phyloP scores from a whole-genome alignment of 2,329 filamentous ascomycete species.

The Alternaria rosae region DNA sequence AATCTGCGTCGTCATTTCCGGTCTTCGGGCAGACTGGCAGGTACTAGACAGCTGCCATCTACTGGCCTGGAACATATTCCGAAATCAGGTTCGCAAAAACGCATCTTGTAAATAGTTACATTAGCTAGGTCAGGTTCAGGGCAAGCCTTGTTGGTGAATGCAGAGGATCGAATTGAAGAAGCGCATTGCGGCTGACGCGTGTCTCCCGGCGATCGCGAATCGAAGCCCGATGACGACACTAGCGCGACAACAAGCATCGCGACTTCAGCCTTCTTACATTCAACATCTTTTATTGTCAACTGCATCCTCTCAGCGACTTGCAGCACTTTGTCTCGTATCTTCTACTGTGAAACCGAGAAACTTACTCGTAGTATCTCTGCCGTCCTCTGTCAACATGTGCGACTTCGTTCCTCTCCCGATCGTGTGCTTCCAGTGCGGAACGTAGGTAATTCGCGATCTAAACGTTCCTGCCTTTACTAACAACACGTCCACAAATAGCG shows the following conservation, averaged over 20 bases:
- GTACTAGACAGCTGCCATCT: neutral
- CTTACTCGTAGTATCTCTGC: neutral
- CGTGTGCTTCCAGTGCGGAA: slow-evolving; percentile 63
- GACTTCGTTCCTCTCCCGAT: slow-evolving; percentile 58
- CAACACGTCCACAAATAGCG: slow-evolving; percentile 42
- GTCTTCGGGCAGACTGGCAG: neutral
- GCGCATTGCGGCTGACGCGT: slow-evolving; percentile 13
- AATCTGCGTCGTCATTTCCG: neutral
- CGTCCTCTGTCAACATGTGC: slow-evolving; percentile 18
- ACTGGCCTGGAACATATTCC: neutral
- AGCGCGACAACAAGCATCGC: slow-evolving; percentile 9
- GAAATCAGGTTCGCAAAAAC: neutral
- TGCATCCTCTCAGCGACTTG: neutral
- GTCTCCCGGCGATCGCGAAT: slow-evolving; percentile 9
- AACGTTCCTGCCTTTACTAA: slow-evolving; percentile 14
- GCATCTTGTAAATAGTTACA: neutral
- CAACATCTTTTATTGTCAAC: slow-evolving; percentile 1
- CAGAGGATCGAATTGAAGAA: slow-evolving; percentile 1
- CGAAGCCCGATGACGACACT: slow-evolving; percentile 10
- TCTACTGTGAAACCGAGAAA: neutral
- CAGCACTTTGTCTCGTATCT: neutral
- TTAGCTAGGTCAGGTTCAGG: neutral
- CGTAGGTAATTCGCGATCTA: slow-evolving; percentile 31
- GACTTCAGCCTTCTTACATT: slow-evolving; percentile 15
- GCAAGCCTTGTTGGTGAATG: slow-evolving; percentile 12